These are phyloP conservation scores for Cyanophora paradoxa DNA, from an alignment of 78 protist genomes.

Conservation along the genomic window DNA sequence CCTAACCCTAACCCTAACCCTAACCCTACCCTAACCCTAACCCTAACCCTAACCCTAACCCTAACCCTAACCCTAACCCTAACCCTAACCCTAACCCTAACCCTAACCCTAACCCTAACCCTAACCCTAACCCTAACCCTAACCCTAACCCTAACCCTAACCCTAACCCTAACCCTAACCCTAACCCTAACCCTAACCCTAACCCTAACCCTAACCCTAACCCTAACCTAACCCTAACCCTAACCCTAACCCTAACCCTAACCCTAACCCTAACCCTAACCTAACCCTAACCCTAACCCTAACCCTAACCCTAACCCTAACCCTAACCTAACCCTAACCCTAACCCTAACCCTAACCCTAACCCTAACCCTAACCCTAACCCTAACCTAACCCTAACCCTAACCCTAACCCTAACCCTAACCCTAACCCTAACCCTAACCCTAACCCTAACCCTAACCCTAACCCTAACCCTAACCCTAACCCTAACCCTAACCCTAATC, in stretches of 20 bases:
- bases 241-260: not conserved
- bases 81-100: constrained; percentile 4
- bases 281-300: constrained; percentile 4
- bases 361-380: constrained; percentile 9
- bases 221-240: too few relatives aligned
- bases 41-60: constrained; percentile 13
- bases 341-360: constrained; percentile 6
- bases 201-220: constrained; percentile 14
- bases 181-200: constrained; percentile 22
- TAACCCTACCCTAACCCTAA: too few relatives aligned
- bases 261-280: too few relatives aligned
- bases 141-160: constrained; percentile 13
- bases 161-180: constrained; percentile 13
- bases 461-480: not conserved
- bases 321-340: constrained; percentile 2
- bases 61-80: constrained; percentile 4
- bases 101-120: constrained; percentile 8
- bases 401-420: not conserved
- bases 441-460: not conserved
- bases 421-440: constrained; percentile 1
- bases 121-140: constrained; percentile 9
- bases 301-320: not conserved
- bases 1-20: too few relatives aligned
- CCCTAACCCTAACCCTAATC: not conserved
- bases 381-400: too few relatives aligned